Evolutionary conservation across 2,329 filamentous ascomycete species (phyloP).

Genomic region (Trichoderma harzianum): DNA sequence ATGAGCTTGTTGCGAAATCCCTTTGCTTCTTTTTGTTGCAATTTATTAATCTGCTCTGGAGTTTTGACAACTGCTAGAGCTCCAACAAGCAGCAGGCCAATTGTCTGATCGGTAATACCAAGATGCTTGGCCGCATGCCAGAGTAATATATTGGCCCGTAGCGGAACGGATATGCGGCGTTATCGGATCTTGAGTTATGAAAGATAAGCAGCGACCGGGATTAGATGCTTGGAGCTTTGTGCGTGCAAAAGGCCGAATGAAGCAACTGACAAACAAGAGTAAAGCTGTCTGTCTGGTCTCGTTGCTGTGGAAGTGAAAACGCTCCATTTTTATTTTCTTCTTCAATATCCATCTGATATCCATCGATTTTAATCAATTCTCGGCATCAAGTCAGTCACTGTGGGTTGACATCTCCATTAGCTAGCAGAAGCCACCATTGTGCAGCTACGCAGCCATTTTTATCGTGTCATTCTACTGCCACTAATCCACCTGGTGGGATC

Average conservation of each 20-base stretch:
- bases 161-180: background rate
- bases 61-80: background rate
- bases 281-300: background rate
- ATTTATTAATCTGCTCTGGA: background rate
- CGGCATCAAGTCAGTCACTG: background rate
- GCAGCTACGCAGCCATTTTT: background rate
- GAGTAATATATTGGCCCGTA: background rate
- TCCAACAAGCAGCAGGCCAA: background rate
- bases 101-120: background rate
- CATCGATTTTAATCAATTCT: background rate
- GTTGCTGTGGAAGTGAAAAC: background rate
- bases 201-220: background rate
- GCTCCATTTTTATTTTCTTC: background rate
- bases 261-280: background rate
- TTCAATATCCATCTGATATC: background rate
- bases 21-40: background rate
- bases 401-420: background rate
- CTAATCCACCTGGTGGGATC: background rate
- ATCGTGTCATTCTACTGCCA: slow-evolving; percentile 8
- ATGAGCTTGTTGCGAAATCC: background rate
- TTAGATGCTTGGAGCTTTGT: background rate
- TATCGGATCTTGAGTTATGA: slow-evolving; percentile 1
- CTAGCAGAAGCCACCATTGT: background rate
- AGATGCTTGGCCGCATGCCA: background rate
- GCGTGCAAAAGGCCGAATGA: background rate